Evolutionary conservation across 768 basidiomycete genomes (phyloP), one percentile per base, ranked within the genome.

Genomic region (Hypholoma fasciculare): DNA sequence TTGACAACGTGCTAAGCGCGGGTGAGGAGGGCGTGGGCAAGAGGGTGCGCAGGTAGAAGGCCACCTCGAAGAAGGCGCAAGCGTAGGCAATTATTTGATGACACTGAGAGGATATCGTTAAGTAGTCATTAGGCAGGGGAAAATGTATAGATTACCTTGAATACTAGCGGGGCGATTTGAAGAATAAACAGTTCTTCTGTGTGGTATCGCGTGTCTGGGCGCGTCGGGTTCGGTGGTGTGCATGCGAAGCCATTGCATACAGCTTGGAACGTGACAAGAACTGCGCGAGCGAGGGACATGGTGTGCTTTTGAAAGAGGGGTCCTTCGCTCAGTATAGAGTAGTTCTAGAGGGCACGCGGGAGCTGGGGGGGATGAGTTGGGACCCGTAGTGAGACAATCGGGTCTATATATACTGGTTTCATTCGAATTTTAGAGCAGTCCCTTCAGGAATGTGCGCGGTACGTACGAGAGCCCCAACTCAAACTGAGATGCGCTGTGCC

Each of bases 221-320:
- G 78, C 0, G 83, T 82, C 9, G 81, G 82, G 65, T 86, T 83
- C 1, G 85, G 85, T 0, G 85, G 83, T 0, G 81, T 81, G 61
- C 76, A 82, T 0, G 82, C 85, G 0, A 77, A 61, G 38, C 83
- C 79, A 63, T 85, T 82, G 65, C 72, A 75, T 26, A 78, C 49
- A 2, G 83, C 81, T 60, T 86, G 84, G 37, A 81, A 57, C 37
- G 76, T 62, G 61, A 82, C 75, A 56, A 87, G 78, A 37, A 70
- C 63, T 16, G 78, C 78, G 19, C 85, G 78, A 34, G 75, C 56
- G 57, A 80, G 68, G 50, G 81, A 78, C 84, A 87, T 86, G 44
- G 49, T 54, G 2, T 17, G 56, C 11, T 39, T 17, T 30, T 17
- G 30, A 34, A 34, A 34, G 30, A 9, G 9, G 9, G 9, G 6